Evolutionary conservation across 2,329 filamentous ascomycete species (phyloP).

Genomic region (Cladosporium oxysporum): DNA sequence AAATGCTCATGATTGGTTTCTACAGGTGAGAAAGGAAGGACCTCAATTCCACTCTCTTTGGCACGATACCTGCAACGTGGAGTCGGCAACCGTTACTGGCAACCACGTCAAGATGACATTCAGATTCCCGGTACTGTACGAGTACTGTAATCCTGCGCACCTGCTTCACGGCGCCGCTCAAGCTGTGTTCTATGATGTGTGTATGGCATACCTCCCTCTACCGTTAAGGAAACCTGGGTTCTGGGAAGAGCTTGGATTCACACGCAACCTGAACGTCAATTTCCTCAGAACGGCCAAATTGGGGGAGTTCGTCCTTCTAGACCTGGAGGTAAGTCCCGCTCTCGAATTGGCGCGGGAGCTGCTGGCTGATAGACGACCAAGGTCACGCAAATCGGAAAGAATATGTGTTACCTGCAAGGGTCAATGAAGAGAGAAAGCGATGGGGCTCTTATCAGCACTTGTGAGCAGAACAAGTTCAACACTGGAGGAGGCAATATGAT

Average conservation of each 20-base stretch:
- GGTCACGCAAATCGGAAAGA: slow-evolving; percentile 24
- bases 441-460: slow-evolving; percentile 28
- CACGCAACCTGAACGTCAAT: slow-evolving; percentile 26
- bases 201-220: slow-evolving; percentile 25
- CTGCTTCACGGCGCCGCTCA: slow-evolving; percentile 30
- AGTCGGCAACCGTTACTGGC: background rate
- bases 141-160: slow-evolving; percentile 29
- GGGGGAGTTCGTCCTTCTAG: slow-evolving; percentile 26
- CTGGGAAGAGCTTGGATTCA: slow-evolving; percentile 30
- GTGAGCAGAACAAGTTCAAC: slow-evolving; percentile 33
- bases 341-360: background rate
- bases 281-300: slow-evolving; percentile 29
- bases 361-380: background rate
- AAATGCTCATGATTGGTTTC: background rate
- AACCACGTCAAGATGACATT: background rate
- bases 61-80: background rate
- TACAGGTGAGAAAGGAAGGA: background rate
- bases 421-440: slow-evolving; percentile 29
- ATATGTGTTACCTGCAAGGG: slow-evolving; percentile 27
- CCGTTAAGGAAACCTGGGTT: slow-evolving; percentile 22
- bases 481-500: slow-evolving; percentile 20
- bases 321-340: slow-evolving; percentile 25
- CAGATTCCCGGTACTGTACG: slow-evolving; percentile 27
- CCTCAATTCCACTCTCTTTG: slow-evolving; percentile 1
- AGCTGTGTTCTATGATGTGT: slow-evolving; percentile 29